These are phyloP conservation scores for Pythium scleroteichum DNA, from an alignment of 352 stramenopile genomes.

Conservation along the genomic window DNA sequence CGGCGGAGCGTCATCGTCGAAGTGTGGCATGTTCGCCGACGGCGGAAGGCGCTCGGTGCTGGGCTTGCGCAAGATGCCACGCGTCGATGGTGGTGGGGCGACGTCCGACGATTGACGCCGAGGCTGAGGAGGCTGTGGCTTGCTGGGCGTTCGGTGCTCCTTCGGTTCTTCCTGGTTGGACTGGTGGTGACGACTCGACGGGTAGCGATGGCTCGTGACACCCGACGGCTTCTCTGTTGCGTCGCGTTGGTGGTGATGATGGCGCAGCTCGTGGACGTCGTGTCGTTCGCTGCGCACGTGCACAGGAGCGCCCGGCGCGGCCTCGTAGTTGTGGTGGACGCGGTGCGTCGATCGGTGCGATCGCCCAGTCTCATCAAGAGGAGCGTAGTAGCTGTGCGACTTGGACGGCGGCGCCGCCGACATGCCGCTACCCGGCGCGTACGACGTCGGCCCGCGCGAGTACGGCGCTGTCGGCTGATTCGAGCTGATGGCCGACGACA, in stretches of 20 bases:
- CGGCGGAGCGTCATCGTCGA: constrained; percentile 7
- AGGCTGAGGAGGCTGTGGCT: neutral
- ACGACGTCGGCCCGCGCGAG: constrained; percentile 8
- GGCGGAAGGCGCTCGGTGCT: constrained; percentile 4
- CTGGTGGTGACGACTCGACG: constrained; percentile 1
- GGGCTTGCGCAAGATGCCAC: constrained; percentile 15
- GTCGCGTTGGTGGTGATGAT: constrained; percentile 8
- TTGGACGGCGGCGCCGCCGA: constrained; percentile 5
- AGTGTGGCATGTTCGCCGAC: constrained; percentile 6
- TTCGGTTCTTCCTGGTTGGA: neutral
- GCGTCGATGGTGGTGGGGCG: constrained; percentile 12
- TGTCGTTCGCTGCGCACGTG: constrained; percentile 21
- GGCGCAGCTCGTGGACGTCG: constrained; percentile 1
- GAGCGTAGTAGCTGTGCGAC: constrained; percentile 24
- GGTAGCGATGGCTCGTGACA: neutral
- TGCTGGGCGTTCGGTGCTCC: neutral
- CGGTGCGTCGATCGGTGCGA: constrained; percentile 10
- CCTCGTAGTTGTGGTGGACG: constrained; percentile 16
- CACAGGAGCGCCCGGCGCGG: neutral
- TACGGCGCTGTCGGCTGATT: constrained; percentile 11
- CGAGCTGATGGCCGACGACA: constrained; percentile 17
- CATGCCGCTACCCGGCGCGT: constrained; percentile 4
- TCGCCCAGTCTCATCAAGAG: constrained; percentile 11
- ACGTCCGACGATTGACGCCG: neutral
- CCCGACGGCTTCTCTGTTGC: neutral